Evolutionary conservation across 768 basidiomycete genomes (phyloP).

Genomic region (Auricularia cornea): DNA sequence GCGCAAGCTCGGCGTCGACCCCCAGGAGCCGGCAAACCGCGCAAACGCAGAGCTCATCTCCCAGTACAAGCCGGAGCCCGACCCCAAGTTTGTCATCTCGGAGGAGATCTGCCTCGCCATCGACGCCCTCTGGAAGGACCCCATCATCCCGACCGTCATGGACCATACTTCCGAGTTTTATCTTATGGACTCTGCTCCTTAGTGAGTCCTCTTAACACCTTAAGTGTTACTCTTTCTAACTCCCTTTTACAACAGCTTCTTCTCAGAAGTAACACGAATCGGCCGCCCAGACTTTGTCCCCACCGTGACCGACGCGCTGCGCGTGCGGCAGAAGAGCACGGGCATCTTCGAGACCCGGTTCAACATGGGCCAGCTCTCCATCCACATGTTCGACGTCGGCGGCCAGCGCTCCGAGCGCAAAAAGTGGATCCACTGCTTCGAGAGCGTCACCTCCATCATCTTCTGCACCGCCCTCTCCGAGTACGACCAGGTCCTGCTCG

Average conservation of each 20-base stretch:
- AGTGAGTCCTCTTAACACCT: constrained; percentile 41
- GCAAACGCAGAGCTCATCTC: constrained; percentile 51
- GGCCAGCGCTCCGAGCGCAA: constrained; percentile 76
- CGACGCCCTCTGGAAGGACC: constrained; percentile 58
- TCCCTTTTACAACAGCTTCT: constrained; percentile 50
- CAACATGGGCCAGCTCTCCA: constrained; percentile 37
- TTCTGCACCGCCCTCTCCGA: constrained; percentile 70
- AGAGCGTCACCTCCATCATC: constrained; percentile 72
- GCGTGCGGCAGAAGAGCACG: constrained; percentile 82
- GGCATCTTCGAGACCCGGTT: constrained; percentile 88
- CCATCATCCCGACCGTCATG: constrained; percentile 34
- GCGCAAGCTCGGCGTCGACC: constrained; percentile 78
- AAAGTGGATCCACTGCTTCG: constrained; percentile 76
- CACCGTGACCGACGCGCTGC: constrained; percentile 75
- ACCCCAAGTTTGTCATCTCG: constrained; percentile 40
- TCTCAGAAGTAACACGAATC: constrained; percentile 76
- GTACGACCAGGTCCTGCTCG: constrained; percentile 65
- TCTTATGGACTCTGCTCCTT: constrained; percentile 88
- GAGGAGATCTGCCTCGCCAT: constrained; percentile 65
- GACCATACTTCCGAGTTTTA: constrained; percentile 72
- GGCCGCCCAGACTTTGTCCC: constrained; percentile 75
- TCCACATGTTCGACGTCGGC: constrained; percentile 72
- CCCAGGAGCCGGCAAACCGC: constrained; percentile 56
- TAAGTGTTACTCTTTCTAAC: neutral
- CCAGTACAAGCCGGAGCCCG: constrained; percentile 36